A percentile compares a stretch with the other conserved stretches of the same genome.
These are phyloP conservation scores for Polysphondylium violaceum DNA, from an alignment of 78 protist genomes.

Conservation along the genomic window DNA sequence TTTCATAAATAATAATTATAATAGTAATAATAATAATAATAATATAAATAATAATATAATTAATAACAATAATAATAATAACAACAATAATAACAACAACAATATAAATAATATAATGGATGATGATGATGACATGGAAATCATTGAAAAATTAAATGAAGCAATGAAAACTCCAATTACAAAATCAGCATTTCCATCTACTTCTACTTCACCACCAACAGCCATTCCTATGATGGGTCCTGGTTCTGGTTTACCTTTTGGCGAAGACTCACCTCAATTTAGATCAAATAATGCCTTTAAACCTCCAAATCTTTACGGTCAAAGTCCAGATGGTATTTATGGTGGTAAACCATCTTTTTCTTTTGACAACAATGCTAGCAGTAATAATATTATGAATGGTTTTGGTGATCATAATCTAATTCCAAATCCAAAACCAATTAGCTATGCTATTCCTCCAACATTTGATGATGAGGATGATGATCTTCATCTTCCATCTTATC, in stretches of 20 bases:
- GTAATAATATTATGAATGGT: conserved; percentile 1
- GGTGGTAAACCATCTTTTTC: conserved; percentile 7
- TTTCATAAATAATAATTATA: conserved; percentile 25
- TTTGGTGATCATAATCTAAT: conserved; percentile 14
- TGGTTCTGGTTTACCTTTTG: background rate
- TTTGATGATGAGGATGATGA: conserved; percentile 10
- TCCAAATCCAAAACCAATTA: conserved; percentile 1
- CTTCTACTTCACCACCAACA: background rate
- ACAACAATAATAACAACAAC: no score
- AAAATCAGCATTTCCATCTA: no score
- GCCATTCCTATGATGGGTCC: background rate
- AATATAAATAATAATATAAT: no score
- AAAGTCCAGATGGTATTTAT: background rate
- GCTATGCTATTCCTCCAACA: background rate
- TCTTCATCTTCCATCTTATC: conserved; percentile 11
- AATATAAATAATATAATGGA: conserved; percentile 7
- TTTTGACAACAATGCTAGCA: background rate
- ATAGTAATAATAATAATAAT: no score
- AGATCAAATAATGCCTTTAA: no score
- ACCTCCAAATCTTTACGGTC: no score
- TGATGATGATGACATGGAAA: conserved; percentile 47
- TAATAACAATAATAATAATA: no score
- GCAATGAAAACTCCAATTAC: conserved; percentile 47
- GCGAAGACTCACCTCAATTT: no score
- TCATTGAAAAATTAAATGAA: conserved; percentile 28